Percentiles rank a stretch among this genome's conserved stretches.
These are phyloP conservation scores for Nakazawaea anatomiae DNA, from an alignment of 805 yeast species.

Conservation along the genomic window DNA sequence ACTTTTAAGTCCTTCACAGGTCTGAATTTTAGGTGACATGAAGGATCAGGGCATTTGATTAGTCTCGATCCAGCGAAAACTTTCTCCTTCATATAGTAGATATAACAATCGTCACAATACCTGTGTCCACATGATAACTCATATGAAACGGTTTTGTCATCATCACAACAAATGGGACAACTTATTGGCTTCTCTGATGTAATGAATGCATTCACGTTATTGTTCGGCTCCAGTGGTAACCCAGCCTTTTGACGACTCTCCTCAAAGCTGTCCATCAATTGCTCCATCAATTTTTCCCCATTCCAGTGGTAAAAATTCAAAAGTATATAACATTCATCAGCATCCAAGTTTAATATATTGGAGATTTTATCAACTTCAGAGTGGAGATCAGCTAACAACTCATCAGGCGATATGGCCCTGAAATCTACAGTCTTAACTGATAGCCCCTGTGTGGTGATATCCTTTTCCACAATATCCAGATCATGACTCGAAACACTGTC, in stretches of 20 bases:
- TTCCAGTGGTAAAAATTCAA: constrained; percentile 53
- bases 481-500: not conserved
- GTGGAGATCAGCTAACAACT: constrained; percentile 2
- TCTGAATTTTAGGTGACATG: constrained; percentile 39
- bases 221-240: constrained; percentile 28
- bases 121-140: constrained; percentile 63
- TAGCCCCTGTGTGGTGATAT: not conserved
- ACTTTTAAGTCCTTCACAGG: constrained; percentile 30
- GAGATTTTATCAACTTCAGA: constrained; percentile 26
- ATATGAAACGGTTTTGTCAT: constrained; percentile 39
- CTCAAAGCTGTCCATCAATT: constrained; percentile 39
- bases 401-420: not conserved
- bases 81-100: constrained; percentile 47
- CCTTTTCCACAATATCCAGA: not conserved
- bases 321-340: constrained; percentile 35
- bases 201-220: constrained; percentile 9
- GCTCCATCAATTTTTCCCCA: constrained; percentile 49
- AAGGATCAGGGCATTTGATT: constrained; percentile 63
- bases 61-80: constrained; percentile 33
- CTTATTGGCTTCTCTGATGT: constrained; percentile 24
- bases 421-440: not conserved
- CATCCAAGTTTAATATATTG: constrained; percentile 29
- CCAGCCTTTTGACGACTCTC: constrained; percentile 19
- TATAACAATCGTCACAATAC: constrained; percentile 67
- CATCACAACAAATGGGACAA: constrained; percentile 77